Percentiles rank a stretch among this genome's conserved stretches.
Conservation (phyloP, 1,139 yeast genomes). For the Geotrichum europaeum region DNA sequence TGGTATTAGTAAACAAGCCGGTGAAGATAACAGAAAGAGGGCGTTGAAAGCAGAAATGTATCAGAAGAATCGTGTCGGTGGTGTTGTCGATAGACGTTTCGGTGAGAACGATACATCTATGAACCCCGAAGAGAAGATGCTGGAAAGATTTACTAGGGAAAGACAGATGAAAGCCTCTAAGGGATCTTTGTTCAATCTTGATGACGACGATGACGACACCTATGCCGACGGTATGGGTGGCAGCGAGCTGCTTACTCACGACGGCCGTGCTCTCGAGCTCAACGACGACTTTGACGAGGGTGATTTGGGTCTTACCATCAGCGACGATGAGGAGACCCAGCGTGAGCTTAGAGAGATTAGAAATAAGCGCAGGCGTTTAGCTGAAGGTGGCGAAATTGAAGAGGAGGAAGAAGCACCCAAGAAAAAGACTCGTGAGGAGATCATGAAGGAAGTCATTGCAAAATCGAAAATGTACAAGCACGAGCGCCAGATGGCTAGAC, state of each 20-base stretch:
- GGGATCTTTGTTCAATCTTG: constrained; percentile 62
- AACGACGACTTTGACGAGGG: constrained; percentile 46
- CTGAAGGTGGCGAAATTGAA: constrained; percentile 34
- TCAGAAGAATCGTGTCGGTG: constrained; percentile 67
- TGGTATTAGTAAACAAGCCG: constrained; percentile 66
- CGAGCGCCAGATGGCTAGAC: constrained; percentile 77
- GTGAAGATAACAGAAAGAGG: constrained; percentile 59
- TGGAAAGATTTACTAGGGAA: constrained; percentile 89
- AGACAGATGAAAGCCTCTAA: constrained; percentile 43
- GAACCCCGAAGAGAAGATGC: constrained; percentile 87
- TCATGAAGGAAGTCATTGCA: constrained; percentile 94
- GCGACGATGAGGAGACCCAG: constrained; percentile 37
- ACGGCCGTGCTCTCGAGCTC: constrained; percentile 61
- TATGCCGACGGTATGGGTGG: constrained; percentile 29
- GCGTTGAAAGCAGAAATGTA: constrained; percentile 62
- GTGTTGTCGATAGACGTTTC: constrained; percentile 77
- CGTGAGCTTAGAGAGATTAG: constrained; percentile 17
- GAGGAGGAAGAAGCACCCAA: constrained; percentile 42
- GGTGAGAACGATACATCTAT: constrained; percentile 75
- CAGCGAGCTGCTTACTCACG: constrained; percentile 62
- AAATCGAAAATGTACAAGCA: constrained; percentile 86
- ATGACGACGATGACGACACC: constrained; percentile 58
- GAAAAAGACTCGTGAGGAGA: constrained; percentile 86
- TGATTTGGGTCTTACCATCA: constrained; percentile 41
- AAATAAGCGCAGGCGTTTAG: constrained; percentile 15